A percentile compares a stretch with the other conserved stretches of the same genome.
phyloP scores from a whole-genome alignment of 2,329 filamentous ascomycete genomes.

The Hymenoscyphus scutula region DNA sequence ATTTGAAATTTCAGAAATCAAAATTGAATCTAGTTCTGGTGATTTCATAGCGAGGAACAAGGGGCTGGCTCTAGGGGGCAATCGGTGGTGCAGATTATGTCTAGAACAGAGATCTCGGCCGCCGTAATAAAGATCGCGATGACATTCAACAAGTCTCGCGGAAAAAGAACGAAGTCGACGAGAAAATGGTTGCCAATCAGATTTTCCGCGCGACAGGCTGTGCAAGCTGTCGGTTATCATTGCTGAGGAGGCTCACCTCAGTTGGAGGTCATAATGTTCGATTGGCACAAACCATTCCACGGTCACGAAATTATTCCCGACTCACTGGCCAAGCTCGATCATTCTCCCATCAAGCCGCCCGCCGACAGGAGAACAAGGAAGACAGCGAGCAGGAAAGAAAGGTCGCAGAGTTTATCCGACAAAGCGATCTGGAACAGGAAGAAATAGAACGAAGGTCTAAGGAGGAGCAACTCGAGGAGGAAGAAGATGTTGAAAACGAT shows the following conservation, averaged over 20 bases:
- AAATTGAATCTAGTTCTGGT: too few species aligned
- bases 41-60: too few species aligned
- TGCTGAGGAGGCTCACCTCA: slow-evolving; percentile 32
- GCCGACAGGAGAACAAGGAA: slow-evolving; percentile 9
- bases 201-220: slow-evolving; percentile 35
- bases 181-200: slow-evolving; percentile 31
- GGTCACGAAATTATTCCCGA: slow-evolving; percentile 12
- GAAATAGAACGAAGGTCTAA: slow-evolving; percentile 7
- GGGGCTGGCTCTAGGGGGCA: background rate
- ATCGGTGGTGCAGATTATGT: background rate
- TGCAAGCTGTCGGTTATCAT: slow-evolving; percentile 32
- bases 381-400: slow-evolving; percentile 6
- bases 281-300: slow-evolving; percentile 10
- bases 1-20: too few species aligned
- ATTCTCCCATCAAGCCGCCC: slow-evolving; percentile 15
- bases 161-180: background rate
- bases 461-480: slow-evolving; percentile 2
- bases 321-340: slow-evolving; percentile 15
- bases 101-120: background rate
- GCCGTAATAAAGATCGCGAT: background rate
- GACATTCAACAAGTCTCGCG: background rate
- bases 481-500: slow-evolving; percentile 10
- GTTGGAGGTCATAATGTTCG: slow-evolving; percentile 26
- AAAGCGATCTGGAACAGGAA: slow-evolving; percentile 4
- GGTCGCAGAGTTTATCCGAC: background rate